Evolutionary conservation across 2,329 filamentous ascomycete genomes (phyloP).

Genomic region (Alternaria novae-zelandiae): DNA sequence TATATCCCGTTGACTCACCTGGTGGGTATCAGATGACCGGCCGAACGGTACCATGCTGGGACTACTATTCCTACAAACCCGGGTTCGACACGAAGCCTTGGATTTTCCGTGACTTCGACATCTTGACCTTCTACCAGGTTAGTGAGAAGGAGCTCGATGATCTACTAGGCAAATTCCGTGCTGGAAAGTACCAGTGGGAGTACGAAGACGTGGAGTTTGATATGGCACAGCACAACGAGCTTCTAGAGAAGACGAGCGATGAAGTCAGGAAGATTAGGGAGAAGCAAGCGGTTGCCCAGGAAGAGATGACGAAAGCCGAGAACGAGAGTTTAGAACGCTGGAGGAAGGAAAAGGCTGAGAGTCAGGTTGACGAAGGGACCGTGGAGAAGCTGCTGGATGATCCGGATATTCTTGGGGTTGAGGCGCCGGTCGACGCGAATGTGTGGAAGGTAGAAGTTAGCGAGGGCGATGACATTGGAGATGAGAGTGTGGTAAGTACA

Average conservation of each 20-base stretch:
- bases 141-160: slow-evolving; percentile 59
- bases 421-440: slow-evolving; percentile 55
- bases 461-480: slow-evolving; percentile 46
- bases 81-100: slow-evolving; percentile 58
- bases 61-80: slow-evolving; percentile 60
- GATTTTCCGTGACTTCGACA: slow-evolving; percentile 65
- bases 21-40: slow-evolving; percentile 64
- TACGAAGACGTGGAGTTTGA: slow-evolving; percentile 60
- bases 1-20: slow-evolving; percentile 64
- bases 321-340: slow-evolving; percentile 53
- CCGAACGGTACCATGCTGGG: slow-evolving; percentile 61
- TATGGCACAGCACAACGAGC: slow-evolving; percentile 61
- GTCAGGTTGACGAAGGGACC: slow-evolving; percentile 55
- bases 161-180: slow-evolving; percentile 56
- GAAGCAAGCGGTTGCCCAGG: slow-evolving; percentile 57
- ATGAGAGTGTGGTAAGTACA: slow-evolving; percentile 38
- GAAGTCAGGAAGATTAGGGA: slow-evolving; percentile 57
- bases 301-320: slow-evolving; percentile 56
- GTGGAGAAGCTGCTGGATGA: slow-evolving; percentile 58
- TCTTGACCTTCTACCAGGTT: slow-evolving; percentile 63
- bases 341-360: slow-evolving; percentile 53
- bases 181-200: slow-evolving; percentile 60
- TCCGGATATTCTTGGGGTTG: slow-evolving; percentile 46
- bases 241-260: slow-evolving; percentile 54
- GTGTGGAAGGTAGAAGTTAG: slow-evolving; percentile 54